phyloP scores from a whole-genome alignment of 192 early-diverging fungal genomes.

The Diversispora eburnea region DNA sequence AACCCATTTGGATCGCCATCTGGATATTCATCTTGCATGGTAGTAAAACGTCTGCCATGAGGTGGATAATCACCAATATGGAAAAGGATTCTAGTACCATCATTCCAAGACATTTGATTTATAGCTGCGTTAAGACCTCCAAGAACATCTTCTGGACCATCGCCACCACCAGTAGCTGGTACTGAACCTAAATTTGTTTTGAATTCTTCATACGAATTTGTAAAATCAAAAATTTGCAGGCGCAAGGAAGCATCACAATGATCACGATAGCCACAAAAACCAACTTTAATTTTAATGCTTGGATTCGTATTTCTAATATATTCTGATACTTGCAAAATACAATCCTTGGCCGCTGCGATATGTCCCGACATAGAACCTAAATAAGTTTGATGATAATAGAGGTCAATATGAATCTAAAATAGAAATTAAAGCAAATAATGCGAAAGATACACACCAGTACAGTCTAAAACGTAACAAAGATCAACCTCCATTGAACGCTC shows the following conservation, averaged over 20 bases:
- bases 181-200: not conserved
- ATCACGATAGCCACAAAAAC: constrained; percentile 30
- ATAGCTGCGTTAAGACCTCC: constrained; percentile 29
- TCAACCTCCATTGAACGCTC: no score
- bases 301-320: constrained; percentile 17
- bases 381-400: not conserved
- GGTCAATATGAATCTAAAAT: not conserved
- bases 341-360: constrained; percentile 23
- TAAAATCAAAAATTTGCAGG: not conserved
- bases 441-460: not conserved
- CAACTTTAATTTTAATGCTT: constrained; percentile 15
- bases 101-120: constrained; percentile 2
- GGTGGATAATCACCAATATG: constrained; percentile 30
- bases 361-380: constrained; percentile 12
- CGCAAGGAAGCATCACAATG: not conserved
- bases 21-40: constrained; percentile 9
- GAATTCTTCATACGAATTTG: not conserved
- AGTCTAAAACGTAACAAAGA: not conserved
- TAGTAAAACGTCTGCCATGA: constrained; percentile 19
- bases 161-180: constrained; percentile 3
- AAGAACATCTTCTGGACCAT: constrained; percentile 5
- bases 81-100: constrained; percentile 20
- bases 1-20: constrained; percentile 27
- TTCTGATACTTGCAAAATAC: constrained; percentile 16
- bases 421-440: not conserved